Conservation (phyloP, 306 rosid species). For the Trifolium fragiferum region DNA sequence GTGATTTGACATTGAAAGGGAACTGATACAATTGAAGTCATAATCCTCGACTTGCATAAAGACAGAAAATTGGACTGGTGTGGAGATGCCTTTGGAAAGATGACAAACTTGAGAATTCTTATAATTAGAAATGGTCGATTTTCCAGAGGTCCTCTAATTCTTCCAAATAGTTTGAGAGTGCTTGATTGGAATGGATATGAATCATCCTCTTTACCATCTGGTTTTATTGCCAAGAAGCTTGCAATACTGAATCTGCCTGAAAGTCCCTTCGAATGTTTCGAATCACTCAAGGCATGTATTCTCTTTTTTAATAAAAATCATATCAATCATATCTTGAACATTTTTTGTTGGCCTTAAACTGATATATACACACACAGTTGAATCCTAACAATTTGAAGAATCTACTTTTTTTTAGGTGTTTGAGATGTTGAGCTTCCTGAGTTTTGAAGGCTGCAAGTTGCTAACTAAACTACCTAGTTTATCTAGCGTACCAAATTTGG, state of each 20-base stretch:
- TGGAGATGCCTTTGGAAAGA: slow-evolving; percentile 16
- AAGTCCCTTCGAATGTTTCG: neutral
- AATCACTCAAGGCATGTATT: neutral
- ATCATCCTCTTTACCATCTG: slow-evolving; percentile 26
- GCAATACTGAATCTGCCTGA: neutral
- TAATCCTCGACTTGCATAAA: neutral
- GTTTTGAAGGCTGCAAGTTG: too few relatives aligned
- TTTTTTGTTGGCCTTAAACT: too few relatives aligned
- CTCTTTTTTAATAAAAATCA: neutral
- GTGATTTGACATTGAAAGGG: neutral
- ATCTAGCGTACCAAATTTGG: too few relatives aligned
- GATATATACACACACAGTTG: too few relatives aligned
- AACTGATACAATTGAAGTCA: slow-evolving; percentile 16
- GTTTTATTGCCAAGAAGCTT: slow-evolving; percentile 26
- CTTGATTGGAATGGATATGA: slow-evolving; percentile 23
- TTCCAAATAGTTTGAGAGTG: slow-evolving; percentile 32
- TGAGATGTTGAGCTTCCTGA: too few relatives aligned
- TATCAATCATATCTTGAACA: neutral
- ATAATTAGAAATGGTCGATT: neutral
- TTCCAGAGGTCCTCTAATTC: slow-evolving; percentile 3
- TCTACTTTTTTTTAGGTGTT: too few relatives aligned
- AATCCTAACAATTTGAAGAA: too few relatives aligned
- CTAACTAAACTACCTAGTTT: too few relatives aligned
- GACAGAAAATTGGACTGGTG: neutral
- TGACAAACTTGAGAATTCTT: slow-evolving; percentile 32